phyloP scores from a whole-genome alignment of 192 early-diverging fungal genomes.

The Pilobolus umbonatus region DNA sequence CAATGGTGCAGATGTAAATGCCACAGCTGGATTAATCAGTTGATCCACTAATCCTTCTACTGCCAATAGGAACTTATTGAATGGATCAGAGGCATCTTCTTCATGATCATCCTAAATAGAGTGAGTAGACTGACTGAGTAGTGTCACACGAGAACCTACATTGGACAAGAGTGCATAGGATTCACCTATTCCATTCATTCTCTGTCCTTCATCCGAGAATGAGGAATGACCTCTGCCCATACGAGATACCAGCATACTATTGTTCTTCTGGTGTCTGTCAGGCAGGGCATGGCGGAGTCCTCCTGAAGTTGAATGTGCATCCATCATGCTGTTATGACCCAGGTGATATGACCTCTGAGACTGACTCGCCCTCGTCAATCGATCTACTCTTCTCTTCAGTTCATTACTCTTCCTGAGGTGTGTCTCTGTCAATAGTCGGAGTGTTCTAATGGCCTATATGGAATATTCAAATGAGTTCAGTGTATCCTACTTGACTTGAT shows the following conservation, averaged over 20 bases:
- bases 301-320: neutral
- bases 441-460: conserved; percentile 54
- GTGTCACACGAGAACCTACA: conserved; percentile 1
- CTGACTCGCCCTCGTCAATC: neutral
- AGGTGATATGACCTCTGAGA: neutral
- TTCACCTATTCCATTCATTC: conserved; percentile 18
- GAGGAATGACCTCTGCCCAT: neutral
- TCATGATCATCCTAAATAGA: conserved; percentile 34
- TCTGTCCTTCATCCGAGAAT: conserved; percentile 4
- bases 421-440: conserved; percentile 59
- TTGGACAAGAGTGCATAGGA: conserved; percentile 29
- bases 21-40: conserved; percentile 58
- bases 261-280: neutral
- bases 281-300: neutral
- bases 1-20: conserved; percentile 56
- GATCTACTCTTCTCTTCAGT: conserved; percentile 40
- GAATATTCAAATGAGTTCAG: neutral
- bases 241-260: conserved; percentile 4
- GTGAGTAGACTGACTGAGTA: neutral
- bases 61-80: conserved; percentile 76
- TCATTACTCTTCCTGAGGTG: conserved; percentile 67
- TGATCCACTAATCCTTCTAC: conserved; percentile 72
- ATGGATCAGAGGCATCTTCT: conserved; percentile 70
- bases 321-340: neutral
- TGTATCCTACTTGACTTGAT: neutral